Conservation (phyloP, 345 rosid genomes). For the Cardamine resedifolia region DNA sequence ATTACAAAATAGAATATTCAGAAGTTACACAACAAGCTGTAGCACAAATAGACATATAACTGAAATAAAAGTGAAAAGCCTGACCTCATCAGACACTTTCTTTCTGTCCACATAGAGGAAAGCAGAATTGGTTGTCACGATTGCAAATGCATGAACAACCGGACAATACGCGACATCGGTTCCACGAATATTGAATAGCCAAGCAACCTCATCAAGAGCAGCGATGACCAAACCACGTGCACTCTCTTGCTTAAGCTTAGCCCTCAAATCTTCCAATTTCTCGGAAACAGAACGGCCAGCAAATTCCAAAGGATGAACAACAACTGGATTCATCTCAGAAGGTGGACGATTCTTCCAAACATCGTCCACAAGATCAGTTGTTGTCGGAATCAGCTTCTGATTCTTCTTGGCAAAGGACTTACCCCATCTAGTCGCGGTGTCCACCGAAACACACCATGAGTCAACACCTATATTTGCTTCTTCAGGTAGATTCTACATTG, state of each 20-base stretch:
- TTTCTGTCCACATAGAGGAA: constrained; percentile 76
- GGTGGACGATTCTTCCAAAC: constrained; percentile 80
- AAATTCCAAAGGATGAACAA: constrained; percentile 69
- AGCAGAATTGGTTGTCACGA: constrained; percentile 64
- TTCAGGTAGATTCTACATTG: constrained; percentile 61
- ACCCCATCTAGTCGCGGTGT: constrained; percentile 83
- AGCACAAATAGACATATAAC: neutral
- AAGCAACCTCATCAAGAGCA: constrained; percentile 98
- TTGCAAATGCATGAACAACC: constrained; percentile 92
- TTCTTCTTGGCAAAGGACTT: constrained; percentile 54
- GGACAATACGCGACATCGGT: constrained; percentile 86
- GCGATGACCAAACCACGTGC: constrained; percentile 69
- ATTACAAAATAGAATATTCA: neutral
- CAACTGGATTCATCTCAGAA: constrained; percentile 54
- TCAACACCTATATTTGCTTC: constrained; percentile 78
- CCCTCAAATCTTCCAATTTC: constrained; percentile 68
- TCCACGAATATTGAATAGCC: constrained; percentile 95
- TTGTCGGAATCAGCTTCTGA: constrained; percentile 70
- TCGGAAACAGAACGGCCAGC: constrained; percentile 64
- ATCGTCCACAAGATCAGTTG: constrained; percentile 76
- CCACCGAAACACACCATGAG: constrained; percentile 85
- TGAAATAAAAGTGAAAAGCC: constrained; percentile 9
- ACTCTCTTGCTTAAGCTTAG: constrained; percentile 50
- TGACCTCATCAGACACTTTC: constrained; percentile 74
- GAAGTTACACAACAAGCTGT: neutral